Conservation (phyloP, 2,329 filamentous ascomycete species). For the Stachybotrys chartarum region DNA sequence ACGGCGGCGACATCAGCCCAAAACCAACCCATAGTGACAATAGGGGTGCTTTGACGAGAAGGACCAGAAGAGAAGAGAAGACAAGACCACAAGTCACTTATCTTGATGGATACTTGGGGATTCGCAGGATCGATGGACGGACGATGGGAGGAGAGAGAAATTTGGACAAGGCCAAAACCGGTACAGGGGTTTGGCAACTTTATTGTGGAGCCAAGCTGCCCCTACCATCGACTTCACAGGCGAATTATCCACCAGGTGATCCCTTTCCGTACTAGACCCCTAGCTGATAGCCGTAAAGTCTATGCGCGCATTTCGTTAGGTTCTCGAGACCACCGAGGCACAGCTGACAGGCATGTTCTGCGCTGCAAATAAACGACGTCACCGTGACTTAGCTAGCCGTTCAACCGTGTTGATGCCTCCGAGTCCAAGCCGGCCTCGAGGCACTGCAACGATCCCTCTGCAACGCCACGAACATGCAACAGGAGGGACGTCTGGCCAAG, state of each 20-base stretch:
- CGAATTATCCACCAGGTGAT: not conserved
- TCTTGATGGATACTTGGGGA: not conserved
- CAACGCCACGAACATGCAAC: not conserved
- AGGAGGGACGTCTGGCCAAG: not conserved
- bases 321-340: too few species aligned
- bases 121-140: constrained; percentile 7
- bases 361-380: constrained; percentile 3
- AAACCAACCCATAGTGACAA: constrained; percentile 52
- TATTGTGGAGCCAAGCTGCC: not conserved
- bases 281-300: not conserved
- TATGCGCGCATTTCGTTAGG: not conserved
- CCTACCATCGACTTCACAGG: not conserved
- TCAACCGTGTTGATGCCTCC: too few species aligned
- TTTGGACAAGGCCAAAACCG: not conserved
- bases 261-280: not conserved
- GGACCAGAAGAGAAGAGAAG: not conserved
- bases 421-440: too few species aligned
- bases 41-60: not conserved
- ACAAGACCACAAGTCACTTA: not conserved
- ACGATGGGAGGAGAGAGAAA: constrained; percentile 8
- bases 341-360: not conserved
- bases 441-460: not conserved
- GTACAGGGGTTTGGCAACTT: not conserved
- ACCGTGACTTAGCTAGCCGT: not conserved
- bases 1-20: constrained; percentile 45